Evolutionary conservation across 192 early-diverging fungal species (phyloP), one percentile per base, ranked within the genome.

Genomic region (Backusella westeae): DNA sequence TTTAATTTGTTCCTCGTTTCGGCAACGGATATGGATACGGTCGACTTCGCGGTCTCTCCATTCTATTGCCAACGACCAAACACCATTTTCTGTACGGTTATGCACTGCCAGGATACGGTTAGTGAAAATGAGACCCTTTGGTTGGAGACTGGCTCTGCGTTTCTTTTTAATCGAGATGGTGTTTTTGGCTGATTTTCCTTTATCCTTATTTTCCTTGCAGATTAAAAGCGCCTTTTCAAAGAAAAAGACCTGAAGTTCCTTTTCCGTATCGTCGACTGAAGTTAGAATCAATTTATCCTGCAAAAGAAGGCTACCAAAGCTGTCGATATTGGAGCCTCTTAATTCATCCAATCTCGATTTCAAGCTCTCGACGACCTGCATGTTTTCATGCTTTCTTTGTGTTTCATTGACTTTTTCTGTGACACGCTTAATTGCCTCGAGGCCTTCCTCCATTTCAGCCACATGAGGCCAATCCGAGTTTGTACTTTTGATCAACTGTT

Each of bases 171-270:
- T 80, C 17, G 77, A 77, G 7, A 82, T 81, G 15, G 86, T 52
- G 49, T 85, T 88, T 72, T 87, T 88, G 68, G 65, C 77, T 19
- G 73, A 29, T 4, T 53, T 53, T 12, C 69, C 46, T 4, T 72
- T 59, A 34, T 83, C 82, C 63, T 81, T 78, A 36, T 89, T 87
- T 78, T 98, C 96, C 78, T 98, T 97, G 88, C 95, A 98, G 80
- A 94, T 96, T 17, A 99, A 88, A 6, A 99, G 85, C 38, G 96
- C 93, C 78, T 89, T 90, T 79, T 98, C 96, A 87, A 99, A 99
- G 68, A 99, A 85, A 80, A 93, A 98, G 6, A 99, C 92, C 23
- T 91, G 86, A 35, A 94, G 90, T 77, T 95, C 92, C 67, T 91
- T 89, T 68, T 97, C 95, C 9, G 89, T 81, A 73, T 94, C 91